Conservation (phyloP, 805 yeast genomes). For the Myxozyma mucilagina region DNA sequence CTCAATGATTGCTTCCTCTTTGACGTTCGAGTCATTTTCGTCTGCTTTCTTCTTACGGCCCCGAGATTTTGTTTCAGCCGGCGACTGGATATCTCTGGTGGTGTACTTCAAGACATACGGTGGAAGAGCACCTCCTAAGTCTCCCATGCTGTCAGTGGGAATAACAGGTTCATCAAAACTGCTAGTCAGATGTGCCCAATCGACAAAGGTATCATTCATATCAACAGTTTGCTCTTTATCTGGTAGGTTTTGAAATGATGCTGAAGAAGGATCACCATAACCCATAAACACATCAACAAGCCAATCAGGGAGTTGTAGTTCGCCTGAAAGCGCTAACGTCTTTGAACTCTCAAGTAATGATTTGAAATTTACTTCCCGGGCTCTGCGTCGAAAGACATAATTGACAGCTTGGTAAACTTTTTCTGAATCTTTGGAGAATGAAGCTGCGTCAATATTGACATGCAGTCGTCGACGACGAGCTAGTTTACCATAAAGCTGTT, state of each 20-base stretch:
- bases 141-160: constrained; percentile 13
- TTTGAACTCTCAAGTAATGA: constrained; percentile 30
- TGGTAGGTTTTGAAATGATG: constrained; percentile 17
- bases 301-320: constrained; percentile 42
- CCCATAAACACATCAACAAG: constrained; percentile 39
- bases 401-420: constrained; percentile 31
- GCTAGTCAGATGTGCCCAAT: constrained; percentile 33
- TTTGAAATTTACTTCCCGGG: constrained; percentile 33
- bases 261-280: constrained; percentile 37
- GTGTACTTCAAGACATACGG: constrained; percentile 20
- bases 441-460: constrained; percentile 34
- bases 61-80: neutral
- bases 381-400: constrained; percentile 36
- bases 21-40: neutral
- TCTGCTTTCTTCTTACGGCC: constrained; percentile 9
- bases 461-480: constrained; percentile 29
- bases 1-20: constrained; percentile 14
- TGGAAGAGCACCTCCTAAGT: constrained; percentile 13
- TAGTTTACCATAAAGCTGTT: constrained; percentile 14
- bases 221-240: constrained; percentile 30
- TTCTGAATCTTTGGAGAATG: constrained; percentile 10
- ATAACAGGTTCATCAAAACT: constrained; percentile 29
- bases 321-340: constrained; percentile 9
- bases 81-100: neutral
- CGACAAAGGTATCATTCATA: constrained; percentile 34